Percentiles rank a stretch among this genome's conserved stretches.
Evolutionary conservation across 2,329 filamentous ascomycete species (phyloP).

Genomic region (Curvularia hawaiiensis): DNA sequence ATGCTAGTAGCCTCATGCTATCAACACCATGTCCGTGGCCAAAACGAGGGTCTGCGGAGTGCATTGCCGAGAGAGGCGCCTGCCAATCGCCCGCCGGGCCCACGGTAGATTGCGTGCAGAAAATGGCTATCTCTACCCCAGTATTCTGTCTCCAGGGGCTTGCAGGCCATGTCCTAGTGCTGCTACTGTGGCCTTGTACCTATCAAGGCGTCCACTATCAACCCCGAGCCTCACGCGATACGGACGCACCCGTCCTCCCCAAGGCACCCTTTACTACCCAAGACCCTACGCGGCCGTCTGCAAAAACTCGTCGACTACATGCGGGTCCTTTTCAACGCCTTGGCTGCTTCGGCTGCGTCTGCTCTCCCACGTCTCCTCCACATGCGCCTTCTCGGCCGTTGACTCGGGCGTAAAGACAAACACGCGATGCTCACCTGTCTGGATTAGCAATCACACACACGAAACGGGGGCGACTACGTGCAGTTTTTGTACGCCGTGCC

Average conservation of each 20-base stretch:
- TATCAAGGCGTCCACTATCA: no score
- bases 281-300: conserved; percentile 20
- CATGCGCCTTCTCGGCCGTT: conserved; percentile 33
- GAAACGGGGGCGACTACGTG: conserved; percentile 12
- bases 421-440: conserved; percentile 36
- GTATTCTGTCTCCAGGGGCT: not conserved
- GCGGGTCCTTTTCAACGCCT: conserved; percentile 31
- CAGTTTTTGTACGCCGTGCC: conserved; percentile 43
- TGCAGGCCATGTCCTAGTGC: not conserved
- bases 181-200: not conserved
- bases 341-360: conserved; percentile 23
- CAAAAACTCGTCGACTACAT: conserved; percentile 38
- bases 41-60: conserved; percentile 11
- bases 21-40: no score
- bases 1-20: no score
- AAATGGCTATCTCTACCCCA: conserved; percentile 5
- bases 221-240: no score
- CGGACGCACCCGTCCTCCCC: no score
- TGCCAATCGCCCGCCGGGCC: conserved; percentile 6
- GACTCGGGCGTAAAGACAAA: conserved; percentile 38
- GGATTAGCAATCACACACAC: not conserved
- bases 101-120: not conserved
- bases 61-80: conserved; percentile 18
- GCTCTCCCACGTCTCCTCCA: conserved; percentile 35
- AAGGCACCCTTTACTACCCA: no score